A percentile compares a stretch with the other conserved stretches of the same genome.
Conservation (phyloP, 2,329 filamentous ascomycete genomes). For the Metarhizium sp. region DNA sequence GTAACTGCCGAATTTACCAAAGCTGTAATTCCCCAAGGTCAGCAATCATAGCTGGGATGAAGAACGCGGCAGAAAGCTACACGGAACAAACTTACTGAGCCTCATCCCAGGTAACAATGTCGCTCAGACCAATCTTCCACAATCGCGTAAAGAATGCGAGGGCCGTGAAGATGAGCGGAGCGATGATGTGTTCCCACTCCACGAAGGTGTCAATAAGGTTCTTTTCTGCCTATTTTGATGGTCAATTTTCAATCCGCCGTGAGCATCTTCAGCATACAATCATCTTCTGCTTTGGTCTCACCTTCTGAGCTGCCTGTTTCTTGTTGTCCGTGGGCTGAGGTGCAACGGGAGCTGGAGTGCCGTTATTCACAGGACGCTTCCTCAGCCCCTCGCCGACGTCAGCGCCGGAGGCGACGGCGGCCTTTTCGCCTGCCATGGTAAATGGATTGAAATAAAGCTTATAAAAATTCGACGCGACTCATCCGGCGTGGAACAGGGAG, state of each 20-base stretch:
- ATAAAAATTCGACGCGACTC: not conserved
- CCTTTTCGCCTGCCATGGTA: slow-evolving; percentile 45
- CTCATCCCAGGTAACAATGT: slow-evolving; percentile 60
- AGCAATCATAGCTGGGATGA: not conserved
- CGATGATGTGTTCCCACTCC: slow-evolving; percentile 54
- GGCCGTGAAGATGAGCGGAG: slow-evolving; percentile 50
- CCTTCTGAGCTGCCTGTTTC: slow-evolving; percentile 43
- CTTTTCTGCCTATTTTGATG: slow-evolving; percentile 24
- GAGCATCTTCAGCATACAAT: not conserved
- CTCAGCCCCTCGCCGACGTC: slow-evolving; percentile 48
- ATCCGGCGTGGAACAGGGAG: slow-evolving; percentile 3
- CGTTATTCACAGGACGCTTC: slow-evolving; percentile 37
- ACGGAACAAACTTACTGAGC: slow-evolving; percentile 41
- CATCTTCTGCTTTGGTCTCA: slow-evolving; percentile 14
- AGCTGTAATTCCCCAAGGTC: slow-evolving; percentile 38
- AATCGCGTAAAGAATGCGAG: slow-evolving; percentile 58
- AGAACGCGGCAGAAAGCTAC: not conserved
- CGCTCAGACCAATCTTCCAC: slow-evolving; percentile 60
- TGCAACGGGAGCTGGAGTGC: slow-evolving; percentile 23
- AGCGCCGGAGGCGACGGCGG: slow-evolving; percentile 49
- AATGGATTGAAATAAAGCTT: slow-evolving; percentile 3
- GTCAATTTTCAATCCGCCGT: slow-evolving; percentile 7
- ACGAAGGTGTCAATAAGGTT: slow-evolving; percentile 53
- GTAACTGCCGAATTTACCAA: slow-evolving; percentile 97
- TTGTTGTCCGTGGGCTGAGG: slow-evolving; percentile 50